Evolutionary conservation across 805 yeast species (phyloP).

Genomic region (Saccharomycopsis schoenii): DNA sequence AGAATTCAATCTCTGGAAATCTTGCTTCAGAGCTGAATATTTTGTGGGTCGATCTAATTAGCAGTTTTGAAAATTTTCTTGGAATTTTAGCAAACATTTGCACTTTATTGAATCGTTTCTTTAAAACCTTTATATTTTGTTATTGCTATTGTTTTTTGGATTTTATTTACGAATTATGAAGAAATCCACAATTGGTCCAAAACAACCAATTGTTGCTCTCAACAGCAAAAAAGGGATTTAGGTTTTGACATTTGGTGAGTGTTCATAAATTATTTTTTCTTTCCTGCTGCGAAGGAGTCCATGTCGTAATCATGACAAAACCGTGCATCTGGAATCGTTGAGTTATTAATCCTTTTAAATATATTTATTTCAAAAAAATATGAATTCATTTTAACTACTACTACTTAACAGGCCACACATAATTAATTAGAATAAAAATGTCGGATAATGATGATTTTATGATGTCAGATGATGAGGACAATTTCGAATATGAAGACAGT

Average conservation of each 20-base stretch:
- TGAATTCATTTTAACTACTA: no score
- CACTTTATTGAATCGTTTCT: neutral
- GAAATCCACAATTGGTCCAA: no score
- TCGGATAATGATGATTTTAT: constrained; percentile 18
- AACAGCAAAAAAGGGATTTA: no score
- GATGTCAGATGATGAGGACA: constrained; percentile 19
- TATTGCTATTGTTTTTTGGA: neutral
- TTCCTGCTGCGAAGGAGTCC: neutral
- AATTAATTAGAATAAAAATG: constrained; percentile 6
- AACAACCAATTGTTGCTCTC: no score
- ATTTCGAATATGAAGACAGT: constrained; percentile 19
- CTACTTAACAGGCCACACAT: no score
- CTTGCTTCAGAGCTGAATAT: neutral
- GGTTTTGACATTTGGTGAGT: no score
- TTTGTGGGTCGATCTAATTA: neutral
- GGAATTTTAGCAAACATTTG: neutral
- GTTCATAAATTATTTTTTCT: no score
- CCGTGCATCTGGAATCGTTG: neutral
- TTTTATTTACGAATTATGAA: no score
- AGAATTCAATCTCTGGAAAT: neutral
- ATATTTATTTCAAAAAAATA: no score
- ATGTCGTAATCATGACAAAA: neutral
- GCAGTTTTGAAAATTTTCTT: neutral
- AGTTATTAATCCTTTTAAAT: no score
- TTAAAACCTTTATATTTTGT: neutral